Percentiles rank a stretch among this genome's conserved stretches.
Evolutionary conservation across 1,284 basidiomycete species (phyloP).

Genomic region (Rhodotorula sp.): DNA sequence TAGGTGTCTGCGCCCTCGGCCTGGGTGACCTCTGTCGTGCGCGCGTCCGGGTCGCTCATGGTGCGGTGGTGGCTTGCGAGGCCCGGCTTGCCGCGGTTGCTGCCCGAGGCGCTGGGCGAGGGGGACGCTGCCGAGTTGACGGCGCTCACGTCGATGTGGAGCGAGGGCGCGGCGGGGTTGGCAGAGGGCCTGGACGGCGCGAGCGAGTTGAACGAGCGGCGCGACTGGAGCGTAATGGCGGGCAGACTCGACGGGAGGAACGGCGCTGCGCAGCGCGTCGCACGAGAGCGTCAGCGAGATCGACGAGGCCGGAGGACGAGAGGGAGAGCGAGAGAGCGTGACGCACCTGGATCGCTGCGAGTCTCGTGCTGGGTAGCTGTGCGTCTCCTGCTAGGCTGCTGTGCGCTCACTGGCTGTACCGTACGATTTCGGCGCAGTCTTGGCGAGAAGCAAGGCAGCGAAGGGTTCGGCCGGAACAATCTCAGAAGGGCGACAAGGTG

Average conservation of each 20-base stretch:
- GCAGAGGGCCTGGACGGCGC: background rate
- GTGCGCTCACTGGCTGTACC: too few species aligned
- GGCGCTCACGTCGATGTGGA: slow-evolving; percentile 29
- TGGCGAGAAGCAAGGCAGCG: too few species aligned
- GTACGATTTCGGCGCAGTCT: too few species aligned
- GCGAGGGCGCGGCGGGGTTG: background rate
- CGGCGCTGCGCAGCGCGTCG: background rate
- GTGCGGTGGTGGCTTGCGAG: background rate
- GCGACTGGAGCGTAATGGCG: slow-evolving; percentile 11
- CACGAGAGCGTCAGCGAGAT: background rate
- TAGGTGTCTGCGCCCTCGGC: slow-evolving; percentile 35
- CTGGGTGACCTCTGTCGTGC: slow-evolving; percentile 23
- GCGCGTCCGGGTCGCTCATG: slow-evolving; percentile 22
- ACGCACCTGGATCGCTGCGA: too few species aligned
- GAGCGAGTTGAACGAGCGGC: slow-evolving; percentile 2
- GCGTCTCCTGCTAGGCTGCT: too few species aligned
- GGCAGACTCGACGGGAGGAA: background rate
- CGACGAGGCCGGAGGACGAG: too few species aligned
- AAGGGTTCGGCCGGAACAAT: too few species aligned
- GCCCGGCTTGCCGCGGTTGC: background rate
- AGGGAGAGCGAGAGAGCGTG: too few species aligned
- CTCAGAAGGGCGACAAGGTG: too few species aligned
- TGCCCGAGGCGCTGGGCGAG: background rate
- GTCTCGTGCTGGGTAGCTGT: too few species aligned
- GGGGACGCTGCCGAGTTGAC: slow-evolving; percentile 17